Evolutionary conservation across 352 stramenopile species (phyloP).

Genomic region (Aphanomyces euteiches): DNA sequence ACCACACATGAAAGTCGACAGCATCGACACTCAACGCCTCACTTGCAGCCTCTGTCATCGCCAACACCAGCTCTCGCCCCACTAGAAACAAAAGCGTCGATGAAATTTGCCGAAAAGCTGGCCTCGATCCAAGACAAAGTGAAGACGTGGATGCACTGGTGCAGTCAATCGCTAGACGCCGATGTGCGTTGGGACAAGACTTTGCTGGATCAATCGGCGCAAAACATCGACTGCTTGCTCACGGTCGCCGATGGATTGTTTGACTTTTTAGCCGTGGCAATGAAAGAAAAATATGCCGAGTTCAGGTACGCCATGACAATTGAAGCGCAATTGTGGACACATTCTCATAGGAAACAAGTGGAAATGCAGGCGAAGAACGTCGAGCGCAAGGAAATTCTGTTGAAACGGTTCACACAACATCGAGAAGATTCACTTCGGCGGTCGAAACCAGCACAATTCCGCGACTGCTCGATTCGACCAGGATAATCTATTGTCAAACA

Average conservation of each 20-base stretch:
- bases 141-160: conserved; percentile 26
- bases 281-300: conserved; percentile 27
- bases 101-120: conserved; percentile 29
- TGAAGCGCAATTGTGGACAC: not conserved
- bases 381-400: conserved; percentile 54
- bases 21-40: conserved; percentile 3
- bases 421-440: conserved; percentile 47
- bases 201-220: conserved; percentile 21
- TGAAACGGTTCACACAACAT: conserved; percentile 59
- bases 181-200: conserved; percentile 25
- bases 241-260: conserved; percentile 29
- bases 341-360: conserved; percentile 31
- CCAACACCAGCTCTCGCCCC: not conserved
- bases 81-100: conserved; percentile 26
- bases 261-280: conserved; percentile 27
- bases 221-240: conserved; percentile 28
- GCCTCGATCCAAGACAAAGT: conserved; percentile 28
- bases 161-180: conserved; percentile 10
- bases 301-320: conserved; percentile 9
- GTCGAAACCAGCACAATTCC: conserved; percentile 41
- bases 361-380: conserved; percentile 44
- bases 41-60: conserved; percentile 3
- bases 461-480: conserved; percentile 43
- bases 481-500: conserved; percentile 22
- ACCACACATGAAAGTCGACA: conserved; percentile 19